Evolutionary conservation across 148 eudicot species (phyloP).

Genomic region (Amaranthus hypochondriacus): DNA sequence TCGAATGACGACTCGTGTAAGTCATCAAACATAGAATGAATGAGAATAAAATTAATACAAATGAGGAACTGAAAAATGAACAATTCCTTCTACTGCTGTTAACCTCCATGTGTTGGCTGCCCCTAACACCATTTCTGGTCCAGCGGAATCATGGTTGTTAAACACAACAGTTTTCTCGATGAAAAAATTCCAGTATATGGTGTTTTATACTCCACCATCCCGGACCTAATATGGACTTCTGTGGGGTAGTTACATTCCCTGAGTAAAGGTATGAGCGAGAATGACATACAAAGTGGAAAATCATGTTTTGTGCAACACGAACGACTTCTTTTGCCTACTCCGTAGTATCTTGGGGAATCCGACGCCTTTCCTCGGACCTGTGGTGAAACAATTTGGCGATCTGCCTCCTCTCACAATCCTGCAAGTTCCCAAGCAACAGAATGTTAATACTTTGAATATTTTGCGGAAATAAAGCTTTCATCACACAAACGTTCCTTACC

Average conservation of each 20-base stretch:
- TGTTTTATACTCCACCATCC: slow-evolving; percentile 12
- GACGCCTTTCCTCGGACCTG: slow-evolving; percentile 64
- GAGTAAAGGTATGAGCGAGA: slow-evolving; percentile 16
- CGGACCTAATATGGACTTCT: slow-evolving; percentile 12
- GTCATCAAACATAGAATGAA: slow-evolving; percentile 24
- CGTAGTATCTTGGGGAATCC: slow-evolving; percentile 23
- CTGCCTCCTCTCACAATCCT: slow-evolving; percentile 95
- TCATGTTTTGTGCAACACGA: slow-evolving; percentile 16
- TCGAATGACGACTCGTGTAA: slow-evolving; percentile 19
- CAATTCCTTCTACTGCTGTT: slow-evolving; percentile 14
- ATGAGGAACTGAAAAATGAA: slow-evolving; percentile 12
- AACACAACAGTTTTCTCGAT: slow-evolving; percentile 2
- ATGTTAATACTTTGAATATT: slow-evolving; percentile 13
- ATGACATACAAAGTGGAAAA: slow-evolving; percentile 19
- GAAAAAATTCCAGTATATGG: slow-evolving; percentile 18
- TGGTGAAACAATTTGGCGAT: slow-evolving; percentile 89
- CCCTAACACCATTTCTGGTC: slow-evolving; percentile 11
- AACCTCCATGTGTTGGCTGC: slow-evolving; percentile 18
- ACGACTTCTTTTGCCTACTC: slow-evolving; percentile 35
- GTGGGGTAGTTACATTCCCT: slow-evolving; percentile 4
- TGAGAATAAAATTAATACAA: slow-evolving; percentile 29
- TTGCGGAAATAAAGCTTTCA: not conserved
- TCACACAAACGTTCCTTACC: slow-evolving; percentile 38
- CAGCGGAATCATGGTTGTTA: slow-evolving; percentile 8
- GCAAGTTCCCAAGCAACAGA: slow-evolving; percentile 22